Evolutionary conservation across 306 rosid species (phyloP).

Genomic region (Prunus fruticosa): DNA sequence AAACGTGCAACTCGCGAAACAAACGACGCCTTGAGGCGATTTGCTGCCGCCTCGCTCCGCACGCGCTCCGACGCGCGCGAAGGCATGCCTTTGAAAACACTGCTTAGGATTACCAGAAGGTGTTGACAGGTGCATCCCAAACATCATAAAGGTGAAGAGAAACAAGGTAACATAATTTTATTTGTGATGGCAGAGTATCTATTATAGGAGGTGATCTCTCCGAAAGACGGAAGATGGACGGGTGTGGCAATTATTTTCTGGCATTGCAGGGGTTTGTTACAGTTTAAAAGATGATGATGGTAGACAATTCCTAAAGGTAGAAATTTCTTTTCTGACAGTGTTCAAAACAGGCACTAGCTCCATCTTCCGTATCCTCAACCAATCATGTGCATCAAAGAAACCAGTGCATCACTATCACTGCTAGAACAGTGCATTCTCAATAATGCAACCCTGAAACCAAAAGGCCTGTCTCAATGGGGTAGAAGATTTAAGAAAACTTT

Average conservation of each 20-base stretch:
- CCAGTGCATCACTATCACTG: no score
- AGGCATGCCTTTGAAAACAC: no score
- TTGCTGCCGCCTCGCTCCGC: no score
- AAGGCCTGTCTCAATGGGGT: no score
- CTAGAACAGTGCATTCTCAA: no score
- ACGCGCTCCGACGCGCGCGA: no score
- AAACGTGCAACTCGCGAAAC: no score
- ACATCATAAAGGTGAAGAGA: background rate
- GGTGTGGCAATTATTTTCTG: background rate
- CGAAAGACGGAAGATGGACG: background rate
- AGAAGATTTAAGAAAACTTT: no score
- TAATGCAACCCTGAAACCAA: no score
- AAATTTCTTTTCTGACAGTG: no score
- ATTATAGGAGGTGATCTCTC: background rate
- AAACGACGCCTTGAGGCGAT: no score
- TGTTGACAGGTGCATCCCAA: background rate
- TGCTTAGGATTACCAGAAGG: conserved; percentile 1
- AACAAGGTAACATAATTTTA: background rate
- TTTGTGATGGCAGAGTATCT: background rate
- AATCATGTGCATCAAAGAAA: no score
- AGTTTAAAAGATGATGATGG: background rate
- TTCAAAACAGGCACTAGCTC: background rate
- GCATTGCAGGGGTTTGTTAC: background rate
- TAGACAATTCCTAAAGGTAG: background rate
- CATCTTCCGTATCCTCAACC: background rate